Conservation (phyloP, 108 stramenopile genomes). For the Skeletonema potamos region DNA sequence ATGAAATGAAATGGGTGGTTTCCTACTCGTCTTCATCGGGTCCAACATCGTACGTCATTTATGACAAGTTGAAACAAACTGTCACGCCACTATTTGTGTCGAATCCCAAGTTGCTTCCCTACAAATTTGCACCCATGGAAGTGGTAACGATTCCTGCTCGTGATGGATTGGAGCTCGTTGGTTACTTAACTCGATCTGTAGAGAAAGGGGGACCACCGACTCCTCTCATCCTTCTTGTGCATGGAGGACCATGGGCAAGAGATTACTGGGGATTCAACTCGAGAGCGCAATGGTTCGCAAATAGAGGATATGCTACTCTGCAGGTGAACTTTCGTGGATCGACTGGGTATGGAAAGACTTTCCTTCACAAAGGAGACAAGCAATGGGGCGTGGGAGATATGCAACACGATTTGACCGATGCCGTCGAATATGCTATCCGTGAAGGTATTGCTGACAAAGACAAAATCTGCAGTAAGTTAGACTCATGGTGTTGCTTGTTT, state of each 20-base stretch:
- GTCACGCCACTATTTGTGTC: slow-evolving; percentile 53
- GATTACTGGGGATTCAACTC: slow-evolving; percentile 62
- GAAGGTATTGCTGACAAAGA: slow-evolving; percentile 62
- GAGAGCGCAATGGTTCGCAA: slow-evolving; percentile 58
- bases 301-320: slow-evolving; percentile 61
- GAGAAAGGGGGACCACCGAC: slow-evolving; percentile 26
- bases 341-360: slow-evolving; percentile 64
- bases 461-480: slow-evolving; percentile 41
- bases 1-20: slow-evolving; percentile 64
- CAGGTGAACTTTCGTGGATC: slow-evolving; percentile 67
- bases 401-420: slow-evolving; percentile 66
- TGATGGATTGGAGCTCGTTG: slow-evolving; percentile 59
- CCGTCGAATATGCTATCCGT: slow-evolving; percentile 60
- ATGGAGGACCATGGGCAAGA: slow-evolving; percentile 66
- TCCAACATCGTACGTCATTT: slow-evolving; percentile 54
- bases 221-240: slow-evolving; percentile 59
- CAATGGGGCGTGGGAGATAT: slow-evolving; percentile 70
- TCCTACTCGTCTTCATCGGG: slow-evolving; percentile 45
- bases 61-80: slow-evolving; percentile 45
- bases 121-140: slow-evolving; percentile 65
- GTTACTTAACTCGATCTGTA: slow-evolving; percentile 49
- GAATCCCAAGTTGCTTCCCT: slow-evolving; percentile 43
- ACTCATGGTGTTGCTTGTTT: not conserved
- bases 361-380: slow-evolving; percentile 61
- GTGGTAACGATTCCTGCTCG: slow-evolving; percentile 51